Percentiles rank a stretch among this genome's conserved stretches.
Conservation (phyloP, 495 filamentous ascomycete genomes). For the Entonaema liquescens region DNA sequence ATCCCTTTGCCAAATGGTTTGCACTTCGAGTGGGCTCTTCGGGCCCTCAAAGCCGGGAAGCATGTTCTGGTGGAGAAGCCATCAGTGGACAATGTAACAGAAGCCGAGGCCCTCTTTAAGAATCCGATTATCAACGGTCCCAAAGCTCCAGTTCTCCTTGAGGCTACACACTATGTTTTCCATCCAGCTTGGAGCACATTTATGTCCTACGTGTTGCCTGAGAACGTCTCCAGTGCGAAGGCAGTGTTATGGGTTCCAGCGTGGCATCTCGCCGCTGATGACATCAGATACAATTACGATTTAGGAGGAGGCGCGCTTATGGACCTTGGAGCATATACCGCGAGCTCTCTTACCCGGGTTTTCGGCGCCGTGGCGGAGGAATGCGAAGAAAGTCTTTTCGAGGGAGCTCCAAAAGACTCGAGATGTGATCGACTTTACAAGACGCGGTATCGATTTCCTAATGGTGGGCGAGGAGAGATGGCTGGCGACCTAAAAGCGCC, state of each 20-base stretch:
- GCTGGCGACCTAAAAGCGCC: slow-evolving; percentile 48
- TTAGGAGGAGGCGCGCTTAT: slow-evolving; percentile 67
- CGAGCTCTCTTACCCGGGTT: slow-evolving; percentile 54
- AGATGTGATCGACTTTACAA: slow-evolving; percentile 53
- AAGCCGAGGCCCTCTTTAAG: slow-evolving; percentile 58
- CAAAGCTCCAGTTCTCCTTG: slow-evolving; percentile 59
- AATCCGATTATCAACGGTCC: slow-evolving; percentile 47
- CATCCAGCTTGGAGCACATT: slow-evolving; percentile 64
- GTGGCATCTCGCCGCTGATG: slow-evolving; percentile 47
- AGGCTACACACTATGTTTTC: slow-evolving; percentile 67
- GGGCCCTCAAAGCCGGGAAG: slow-evolving; percentile 61
- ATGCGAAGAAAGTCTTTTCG: slow-evolving; percentile 49
- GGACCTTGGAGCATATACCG: slow-evolving; percentile 64
- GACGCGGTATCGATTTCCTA: slow-evolving; percentile 54
- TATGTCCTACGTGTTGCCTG: slow-evolving; percentile 51
- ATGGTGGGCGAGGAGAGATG: slow-evolving; percentile 53
- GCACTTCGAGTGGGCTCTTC: slow-evolving; percentile 63
- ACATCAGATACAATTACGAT: slow-evolving; percentile 66
- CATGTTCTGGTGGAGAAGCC: slow-evolving; percentile 69
- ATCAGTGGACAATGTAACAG: slow-evolving; percentile 57
- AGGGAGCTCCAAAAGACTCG: slow-evolving; percentile 43
- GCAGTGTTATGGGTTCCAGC: slow-evolving; percentile 44
- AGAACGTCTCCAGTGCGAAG: slow-evolving; percentile 50
- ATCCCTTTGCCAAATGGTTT: slow-evolving; percentile 62
- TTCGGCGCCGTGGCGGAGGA: slow-evolving; percentile 50